A percentile compares a stretch with the other conserved stretches of the same genome.
Conservation (phyloP, 192 early-diverging fungal genomes). For the Diversispora epigaea region DNA sequence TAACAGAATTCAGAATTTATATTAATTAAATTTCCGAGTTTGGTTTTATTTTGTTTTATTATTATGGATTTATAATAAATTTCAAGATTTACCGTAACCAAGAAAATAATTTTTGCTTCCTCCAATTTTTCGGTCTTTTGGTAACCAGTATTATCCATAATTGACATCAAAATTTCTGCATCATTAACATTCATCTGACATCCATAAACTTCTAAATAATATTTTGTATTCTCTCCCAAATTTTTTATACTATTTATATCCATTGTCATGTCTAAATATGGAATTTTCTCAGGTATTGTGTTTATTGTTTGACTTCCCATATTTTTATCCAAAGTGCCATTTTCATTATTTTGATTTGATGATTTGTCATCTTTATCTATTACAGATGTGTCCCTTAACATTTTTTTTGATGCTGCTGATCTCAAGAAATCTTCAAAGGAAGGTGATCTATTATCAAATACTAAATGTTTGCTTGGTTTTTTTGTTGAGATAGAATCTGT, state of each 20-base stretch:
- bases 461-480: no score
- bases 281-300: constrained; percentile 35
- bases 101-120: constrained; percentile 67
- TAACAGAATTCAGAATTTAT: neutral
- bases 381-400: no score
- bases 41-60: no score
- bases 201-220: constrained; percentile 76
- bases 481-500: no score
- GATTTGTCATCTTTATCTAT: no score
- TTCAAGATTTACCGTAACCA: constrained; percentile 52
- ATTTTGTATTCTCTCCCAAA: constrained; percentile 63
- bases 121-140: constrained; percentile 52
- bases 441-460: no score
- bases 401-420: no score
- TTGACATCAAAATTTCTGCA: constrained; percentile 74
- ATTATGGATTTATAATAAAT: no score
- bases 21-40: neutral
- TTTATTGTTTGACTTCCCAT: no score
- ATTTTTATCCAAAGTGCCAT: no score
- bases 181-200: constrained; percentile 85
- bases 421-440: no score
- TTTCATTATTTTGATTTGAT: no score
- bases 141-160: constrained; percentile 68
- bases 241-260: constrained; percentile 30
- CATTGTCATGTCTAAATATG: constrained; percentile 39